Evolutionary conservation across 164 flowering plant genomes (phyloP).

Genomic region (Buxus sempervirens): DNA sequence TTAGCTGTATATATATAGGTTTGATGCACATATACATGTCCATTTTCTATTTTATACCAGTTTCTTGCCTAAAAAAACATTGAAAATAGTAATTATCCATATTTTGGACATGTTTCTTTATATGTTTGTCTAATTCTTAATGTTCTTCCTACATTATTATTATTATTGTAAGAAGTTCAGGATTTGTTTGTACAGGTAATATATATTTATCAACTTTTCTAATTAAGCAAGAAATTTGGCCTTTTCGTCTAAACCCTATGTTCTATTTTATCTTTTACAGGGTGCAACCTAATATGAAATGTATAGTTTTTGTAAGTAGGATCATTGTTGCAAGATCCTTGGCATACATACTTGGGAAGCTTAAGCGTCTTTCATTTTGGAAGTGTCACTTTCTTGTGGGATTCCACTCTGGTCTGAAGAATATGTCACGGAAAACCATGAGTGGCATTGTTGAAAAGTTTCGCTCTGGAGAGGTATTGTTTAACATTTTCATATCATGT

Average conservation of each 20-base stretch:
- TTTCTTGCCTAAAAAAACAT: no score
- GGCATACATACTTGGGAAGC: constrained; percentile 52
- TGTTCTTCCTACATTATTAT: no score
- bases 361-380: constrained; percentile 60
- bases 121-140: no score
- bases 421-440: constrained; percentile 66
- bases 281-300: constrained; percentile 68
- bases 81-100: no score
- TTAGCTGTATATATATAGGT: no score
- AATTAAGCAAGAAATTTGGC: neutral
- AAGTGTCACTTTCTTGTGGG: constrained; percentile 83
- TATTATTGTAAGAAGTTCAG: no score
- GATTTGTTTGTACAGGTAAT: no score
- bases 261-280: constrained; percentile 34
- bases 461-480: constrained; percentile 75
- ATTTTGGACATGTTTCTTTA: no score
- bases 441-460: constrained; percentile 67
- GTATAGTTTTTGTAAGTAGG: constrained; percentile 90
- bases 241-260: neutral
- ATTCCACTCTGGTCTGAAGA: constrained; percentile 61
- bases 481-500: constrained; percentile 2
- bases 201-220: neutral
- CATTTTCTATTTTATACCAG: no score
- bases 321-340: constrained; percentile 79
- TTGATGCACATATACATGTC: no score